phyloP scores from a whole-genome alignment of 106 monocot genomes.

The Triglochin maritima region DNA sequence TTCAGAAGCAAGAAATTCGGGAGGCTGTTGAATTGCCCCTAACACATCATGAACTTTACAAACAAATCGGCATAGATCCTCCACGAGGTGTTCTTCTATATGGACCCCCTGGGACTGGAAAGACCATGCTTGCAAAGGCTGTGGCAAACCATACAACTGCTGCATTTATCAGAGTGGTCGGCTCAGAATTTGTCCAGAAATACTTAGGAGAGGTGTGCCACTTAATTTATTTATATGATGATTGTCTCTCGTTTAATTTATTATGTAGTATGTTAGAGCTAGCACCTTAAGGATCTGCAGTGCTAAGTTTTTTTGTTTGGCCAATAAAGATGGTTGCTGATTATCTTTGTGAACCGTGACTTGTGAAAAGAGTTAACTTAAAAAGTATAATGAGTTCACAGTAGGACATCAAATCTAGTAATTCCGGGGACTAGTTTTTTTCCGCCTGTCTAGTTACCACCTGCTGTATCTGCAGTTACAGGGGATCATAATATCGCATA shows the following conservation, averaged over 20 bases:
- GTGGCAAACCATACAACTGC: slow-evolving; percentile 94
- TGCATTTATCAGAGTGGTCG: slow-evolving; percentile 93
- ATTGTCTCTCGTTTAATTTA: background rate
- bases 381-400: too few relatives aligned
- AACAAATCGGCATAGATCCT: slow-evolving; percentile 93
- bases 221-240: background rate
- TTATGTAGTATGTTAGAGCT: background rate
- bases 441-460: too few relatives aligned
- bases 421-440: too few relatives aligned
- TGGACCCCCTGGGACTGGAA: slow-evolving; percentile 92
- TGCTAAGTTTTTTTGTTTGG: too few relatives aligned
- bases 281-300: too few relatives aligned
- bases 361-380: too few relatives aligned
- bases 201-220: slow-evolving; percentile 89
- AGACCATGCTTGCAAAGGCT: slow-evolving; percentile 99
- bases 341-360: too few relatives aligned
- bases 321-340: too few relatives aligned
- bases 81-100: slow-evolving; percentile 92
- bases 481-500: too few relatives aligned
- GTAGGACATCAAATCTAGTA: too few relatives aligned
- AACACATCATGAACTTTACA: slow-evolving; percentile 93
- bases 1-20: slow-evolving; percentile 94
- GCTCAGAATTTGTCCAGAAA: slow-evolving; percentile 98
- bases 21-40: slow-evolving; percentile 92
- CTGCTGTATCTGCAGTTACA: too few relatives aligned